A percentile compares a stretch with the other conserved stretches of the same genome.
These are phyloP conservation scores for Scenedesmus sp. DNA, from an alignment of 163 green algal species.

Conservation along the genomic window DNA sequence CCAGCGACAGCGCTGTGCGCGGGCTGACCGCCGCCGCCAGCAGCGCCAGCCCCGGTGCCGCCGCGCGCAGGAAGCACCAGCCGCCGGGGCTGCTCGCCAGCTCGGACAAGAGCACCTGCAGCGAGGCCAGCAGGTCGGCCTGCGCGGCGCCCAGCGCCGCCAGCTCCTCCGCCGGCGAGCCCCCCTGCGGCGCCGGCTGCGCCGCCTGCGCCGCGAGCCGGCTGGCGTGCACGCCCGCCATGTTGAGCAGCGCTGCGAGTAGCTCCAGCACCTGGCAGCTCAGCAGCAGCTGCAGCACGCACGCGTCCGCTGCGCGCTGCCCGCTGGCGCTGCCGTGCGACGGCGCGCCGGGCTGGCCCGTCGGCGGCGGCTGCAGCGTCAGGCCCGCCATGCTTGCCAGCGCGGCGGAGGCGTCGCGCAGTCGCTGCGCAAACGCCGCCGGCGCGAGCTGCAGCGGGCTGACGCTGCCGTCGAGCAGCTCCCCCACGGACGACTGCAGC, in stretches of 20 bases:
- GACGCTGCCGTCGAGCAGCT: slow-evolving; percentile 9
- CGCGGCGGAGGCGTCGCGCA: neutral
- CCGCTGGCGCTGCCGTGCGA: too few species aligned
- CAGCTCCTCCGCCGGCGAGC: slow-evolving; percentile 12
- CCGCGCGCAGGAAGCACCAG: slow-evolving; percentile 13
- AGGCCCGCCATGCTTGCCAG: slow-evolving; percentile 5
- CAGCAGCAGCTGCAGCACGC: slow-evolving; percentile 42
- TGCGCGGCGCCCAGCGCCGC: neutral
- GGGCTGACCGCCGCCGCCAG: slow-evolving; percentile 18
- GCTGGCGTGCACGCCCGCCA: slow-evolving; percentile 12
- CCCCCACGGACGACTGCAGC: neutral
- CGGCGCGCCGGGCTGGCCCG: neutral
- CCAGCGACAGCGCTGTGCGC: neutral
- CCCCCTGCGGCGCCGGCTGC: slow-evolving; percentile 13
- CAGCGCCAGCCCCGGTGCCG: neutral
- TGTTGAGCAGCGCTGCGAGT: neutral
- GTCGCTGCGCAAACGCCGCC: neutral
- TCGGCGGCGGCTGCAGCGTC: slow-evolving; percentile 1
- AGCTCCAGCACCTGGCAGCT: slow-evolving; percentile 6
- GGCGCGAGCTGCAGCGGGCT: slow-evolving; percentile 14
- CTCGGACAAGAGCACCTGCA: slow-evolving; percentile 8
- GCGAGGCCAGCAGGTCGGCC: slow-evolving; percentile 16
- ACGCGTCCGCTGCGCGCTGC: slow-evolving; percentile 21
- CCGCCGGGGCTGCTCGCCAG: slow-evolving; percentile 6
- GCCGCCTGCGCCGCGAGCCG: neutral